Conservation (phyloP, 495 filamentous ascomycete species). For the Penicillium silybi region DNA sequence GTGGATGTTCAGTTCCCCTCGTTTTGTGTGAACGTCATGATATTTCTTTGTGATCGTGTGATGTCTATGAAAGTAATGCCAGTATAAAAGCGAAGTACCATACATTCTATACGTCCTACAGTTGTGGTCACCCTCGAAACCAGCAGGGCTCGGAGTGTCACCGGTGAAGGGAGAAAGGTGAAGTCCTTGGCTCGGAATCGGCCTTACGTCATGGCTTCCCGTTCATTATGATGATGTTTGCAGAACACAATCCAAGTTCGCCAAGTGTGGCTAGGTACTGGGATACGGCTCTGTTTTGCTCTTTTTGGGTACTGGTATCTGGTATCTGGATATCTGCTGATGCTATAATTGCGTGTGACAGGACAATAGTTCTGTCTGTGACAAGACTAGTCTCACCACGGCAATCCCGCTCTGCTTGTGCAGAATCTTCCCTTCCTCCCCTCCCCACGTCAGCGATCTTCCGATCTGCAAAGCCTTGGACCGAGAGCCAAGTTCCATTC, state of each 20-base stretch:
- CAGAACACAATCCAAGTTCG: no score
- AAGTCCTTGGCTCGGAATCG: constrained; percentile 6
- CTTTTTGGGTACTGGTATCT: no score
- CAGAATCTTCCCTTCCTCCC: background rate
- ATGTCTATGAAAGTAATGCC: background rate
- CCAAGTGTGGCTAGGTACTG: background rate
- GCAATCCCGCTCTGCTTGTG: background rate
- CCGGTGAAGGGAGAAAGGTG: constrained; percentile 3
- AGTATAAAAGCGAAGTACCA: background rate
- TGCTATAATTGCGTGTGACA: background rate
- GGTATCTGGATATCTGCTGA: no score
- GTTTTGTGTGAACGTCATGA: constrained; percentile 22
- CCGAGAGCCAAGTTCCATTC: constrained; percentile 5
- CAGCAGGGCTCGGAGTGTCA: no score
- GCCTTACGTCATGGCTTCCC: constrained; percentile 32
- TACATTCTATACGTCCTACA: no score
- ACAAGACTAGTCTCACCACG: background rate
- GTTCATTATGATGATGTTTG: constrained; percentile 12
- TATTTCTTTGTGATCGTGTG: background rate
- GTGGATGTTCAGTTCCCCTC: constrained; percentile 37
- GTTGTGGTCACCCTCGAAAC: no score
- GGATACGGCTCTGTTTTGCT: background rate
- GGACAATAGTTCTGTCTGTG: background rate
- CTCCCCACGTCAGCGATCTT: constrained; percentile 31
- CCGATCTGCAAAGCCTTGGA: constrained; percentile 24